Base-by-base conservation (phyloP, 1,284 basidiomycete species). In the Cryptococcus sp. region DNA sequence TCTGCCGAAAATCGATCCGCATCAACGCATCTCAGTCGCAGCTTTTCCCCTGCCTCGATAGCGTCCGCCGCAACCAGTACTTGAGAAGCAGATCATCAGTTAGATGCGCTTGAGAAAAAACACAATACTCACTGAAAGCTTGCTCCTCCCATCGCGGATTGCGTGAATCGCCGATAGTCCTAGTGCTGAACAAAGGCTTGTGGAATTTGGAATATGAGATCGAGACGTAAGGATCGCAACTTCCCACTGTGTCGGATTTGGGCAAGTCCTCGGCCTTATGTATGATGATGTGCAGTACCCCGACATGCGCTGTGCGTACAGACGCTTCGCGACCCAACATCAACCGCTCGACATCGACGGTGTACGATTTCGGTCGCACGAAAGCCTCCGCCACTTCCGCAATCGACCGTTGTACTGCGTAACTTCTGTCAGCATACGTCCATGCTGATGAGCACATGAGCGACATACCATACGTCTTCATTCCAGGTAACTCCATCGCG, bases 1-100 rank as follows among this genome's bases (percentile, higher is more conserved):
- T 82, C 81, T 5, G 77, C 66, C 15, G 78, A 79, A 60, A 80
- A 79, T 3, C 80, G 65, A 60, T 82, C 81, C 31, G 77, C 73
- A 56, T 82, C 80, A 69, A 70, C 80, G 1, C 75, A 59, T 3
- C 72, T 62, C 16, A 79, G 53, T 2, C 73, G 69, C 6, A 80
- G 66, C 52, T 64, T 64, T 50, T 80, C 78, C 10, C 78, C 79
- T 1, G 70, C 66, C 41, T 75, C 70, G n/a, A 80, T 69, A 2
- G 73, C 69, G 50, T 77, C 77, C 2, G 59, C 58, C 1, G 67
- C 52, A 8, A 79, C 67, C 5, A 79, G 67, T 16, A 80, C 71
- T 76, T 45, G 39, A 57, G 25, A 68, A 59, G 17, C 5, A 45
- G n/a, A 4, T 45, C 42, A n/a, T n/a, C 42, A 45, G 15, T 22